Percentiles rank a stretch among this genome's conserved stretches.
phyloP scores from a whole-genome alignment of 306 rosid species.

The Dalbergia cochinchinensis region DNA sequence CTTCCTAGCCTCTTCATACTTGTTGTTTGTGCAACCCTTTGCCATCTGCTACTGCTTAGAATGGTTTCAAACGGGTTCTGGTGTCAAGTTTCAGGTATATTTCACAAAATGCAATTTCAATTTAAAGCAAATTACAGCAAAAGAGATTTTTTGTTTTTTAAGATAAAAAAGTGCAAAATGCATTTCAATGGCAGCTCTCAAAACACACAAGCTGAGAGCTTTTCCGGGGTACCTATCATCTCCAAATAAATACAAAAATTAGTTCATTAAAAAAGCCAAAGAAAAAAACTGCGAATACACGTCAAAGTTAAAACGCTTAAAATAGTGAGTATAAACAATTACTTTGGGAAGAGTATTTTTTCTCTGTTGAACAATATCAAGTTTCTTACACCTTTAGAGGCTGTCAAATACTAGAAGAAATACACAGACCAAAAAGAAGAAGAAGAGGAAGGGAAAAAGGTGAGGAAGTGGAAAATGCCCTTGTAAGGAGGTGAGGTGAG shows the following conservation, averaged over 20 bases:
- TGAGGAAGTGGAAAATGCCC: no score
- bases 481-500: no score
- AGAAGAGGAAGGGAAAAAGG: no score
- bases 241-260: no score
- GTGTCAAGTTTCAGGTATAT: background rate
- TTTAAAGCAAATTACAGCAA: constrained; percentile 25
- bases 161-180: background rate
- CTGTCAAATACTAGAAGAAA: no score
- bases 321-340: no score
- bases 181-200: background rate
- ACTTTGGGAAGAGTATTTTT: no score
- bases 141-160: no score
- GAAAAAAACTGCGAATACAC: background rate
- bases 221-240: background rate
- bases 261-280: background rate
- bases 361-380: no score
- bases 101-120: background rate
- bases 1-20: constrained; percentile 73
- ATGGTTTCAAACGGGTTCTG: background rate
- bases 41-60: constrained; percentile 47
- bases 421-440: no score
- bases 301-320: background rate
- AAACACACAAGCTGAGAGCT: background rate
- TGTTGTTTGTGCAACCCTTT: constrained; percentile 49
- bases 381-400: no score